Percentiles rank a stretch among this genome's conserved stretches.
Evolutionary conservation across 768 basidiomycete species (phyloP).

Genomic region (Lentinula lateritia): DNA sequence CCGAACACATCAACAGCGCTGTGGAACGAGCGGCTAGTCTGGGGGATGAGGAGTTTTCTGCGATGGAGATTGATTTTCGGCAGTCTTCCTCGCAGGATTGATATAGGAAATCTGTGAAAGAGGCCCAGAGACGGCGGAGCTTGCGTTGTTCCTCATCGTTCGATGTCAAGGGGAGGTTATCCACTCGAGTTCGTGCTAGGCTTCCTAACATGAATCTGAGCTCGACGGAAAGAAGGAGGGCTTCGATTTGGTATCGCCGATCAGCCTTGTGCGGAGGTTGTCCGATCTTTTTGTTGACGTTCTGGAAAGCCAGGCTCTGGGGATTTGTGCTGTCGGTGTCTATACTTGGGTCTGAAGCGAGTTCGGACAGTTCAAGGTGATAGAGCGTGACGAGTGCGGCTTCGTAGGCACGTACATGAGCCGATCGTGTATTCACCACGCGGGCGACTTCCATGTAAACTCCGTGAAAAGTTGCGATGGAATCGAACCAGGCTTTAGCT

Average conservation of each 20-base stretch:
- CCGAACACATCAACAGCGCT: slow-evolving; percentile 37
- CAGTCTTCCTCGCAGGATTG: slow-evolving; percentile 42
- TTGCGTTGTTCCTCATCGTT: slow-evolving; percentile 14
- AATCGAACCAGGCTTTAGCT: background rate
- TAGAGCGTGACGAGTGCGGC: slow-evolving; percentile 7
- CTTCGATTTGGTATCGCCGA: slow-evolving; percentile 55
- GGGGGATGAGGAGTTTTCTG: slow-evolving; percentile 42
- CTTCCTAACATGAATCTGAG: slow-evolving; percentile 47
- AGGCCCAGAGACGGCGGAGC: slow-evolving; percentile 39
- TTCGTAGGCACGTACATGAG: slow-evolving; percentile 5
- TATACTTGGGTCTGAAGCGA: slow-evolving; percentile 2
- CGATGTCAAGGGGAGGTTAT: slow-evolving; percentile 18
- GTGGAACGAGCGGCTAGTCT: slow-evolving; percentile 45
- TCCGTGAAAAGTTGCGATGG: background rate
- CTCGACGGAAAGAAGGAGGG: slow-evolving; percentile 48
- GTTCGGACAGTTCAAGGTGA: background rate
- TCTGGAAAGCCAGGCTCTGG: slow-evolving; percentile 25
- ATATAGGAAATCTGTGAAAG: slow-evolving; percentile 41
- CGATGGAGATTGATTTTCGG: slow-evolving; percentile 37
- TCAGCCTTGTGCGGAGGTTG: slow-evolving; percentile 55
- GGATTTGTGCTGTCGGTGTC: background rate
- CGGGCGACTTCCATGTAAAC: slow-evolving; percentile 2
- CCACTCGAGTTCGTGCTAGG: slow-evolving; percentile 36
- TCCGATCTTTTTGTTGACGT: slow-evolving; percentile 45
- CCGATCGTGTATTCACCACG: background rate